A percentile compares a stretch with the other conserved stretches of the same genome.
These are phyloP conservation scores for Ascochyta rabiei DNA, from an alignment of 2,329 filamentous ascomycete genomes.

Conservation along the genomic window DNA sequence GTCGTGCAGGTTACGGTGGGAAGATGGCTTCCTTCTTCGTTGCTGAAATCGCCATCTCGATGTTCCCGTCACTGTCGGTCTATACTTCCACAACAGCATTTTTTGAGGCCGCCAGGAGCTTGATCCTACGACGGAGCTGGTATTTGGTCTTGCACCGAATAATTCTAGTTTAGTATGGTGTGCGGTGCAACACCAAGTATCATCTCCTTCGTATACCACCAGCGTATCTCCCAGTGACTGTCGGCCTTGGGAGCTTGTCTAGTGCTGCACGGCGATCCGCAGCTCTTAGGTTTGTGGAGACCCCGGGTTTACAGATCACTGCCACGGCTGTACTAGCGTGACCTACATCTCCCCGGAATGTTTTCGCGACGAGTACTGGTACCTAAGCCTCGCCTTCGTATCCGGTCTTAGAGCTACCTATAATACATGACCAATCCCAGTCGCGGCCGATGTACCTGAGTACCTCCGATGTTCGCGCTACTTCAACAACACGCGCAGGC, in stretches of 20 bases:
- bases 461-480: neutral
- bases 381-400: constrained; percentile 1
- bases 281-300: constrained; percentile 8
- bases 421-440: neutral
- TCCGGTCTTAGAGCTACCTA: neutral
- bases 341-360: neutral
- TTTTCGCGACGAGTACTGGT: constrained; percentile 2
- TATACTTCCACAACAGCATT: neutral
- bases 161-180: no score
- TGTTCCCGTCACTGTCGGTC: neutral
- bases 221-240: neutral
- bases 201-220: no score
- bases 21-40: no score
- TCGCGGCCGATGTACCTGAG: constrained; percentile 1
- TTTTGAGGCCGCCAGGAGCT: neutral
- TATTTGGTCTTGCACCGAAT: no score
- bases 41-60: neutral
- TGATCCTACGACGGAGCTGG: no score
- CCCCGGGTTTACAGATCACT: constrained; percentile 15
- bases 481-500: neutral
- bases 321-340: constrained; percentile 14
- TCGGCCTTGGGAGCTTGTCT: constrained; percentile 1
- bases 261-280: constrained; percentile 1
- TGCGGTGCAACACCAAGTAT: no score
- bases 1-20: neutral